phyloP scores from a whole-genome alignment of 345 rosid species.

The Melaleuca quinquenervia region DNA sequence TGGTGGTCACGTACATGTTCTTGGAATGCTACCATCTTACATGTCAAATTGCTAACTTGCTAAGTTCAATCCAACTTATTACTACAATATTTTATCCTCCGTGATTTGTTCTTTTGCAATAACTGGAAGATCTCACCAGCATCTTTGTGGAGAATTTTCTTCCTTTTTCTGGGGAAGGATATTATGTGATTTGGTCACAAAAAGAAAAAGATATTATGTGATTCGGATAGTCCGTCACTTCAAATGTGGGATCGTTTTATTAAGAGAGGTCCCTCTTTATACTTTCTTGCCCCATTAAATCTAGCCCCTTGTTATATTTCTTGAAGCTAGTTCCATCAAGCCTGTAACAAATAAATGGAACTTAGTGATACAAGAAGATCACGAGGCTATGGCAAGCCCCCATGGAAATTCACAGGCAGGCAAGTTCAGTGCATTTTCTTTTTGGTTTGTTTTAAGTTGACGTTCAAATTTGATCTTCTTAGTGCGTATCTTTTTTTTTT shows the following conservation, averaged over 20 bases:
- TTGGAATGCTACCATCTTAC: not conserved
- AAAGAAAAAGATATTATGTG: not conserved
- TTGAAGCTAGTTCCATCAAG: not conserved
- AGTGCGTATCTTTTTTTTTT: not conserved
- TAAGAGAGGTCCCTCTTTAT: not conserved
- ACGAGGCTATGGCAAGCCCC: slow-evolving; percentile 62
- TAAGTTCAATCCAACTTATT: not conserved
- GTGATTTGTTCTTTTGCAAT: not conserved
- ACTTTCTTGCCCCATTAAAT: not conserved
- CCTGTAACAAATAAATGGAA: slow-evolving; percentile 34
- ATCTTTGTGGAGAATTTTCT: not conserved
- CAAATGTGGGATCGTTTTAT: not conserved
- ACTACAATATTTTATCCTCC: not conserved
- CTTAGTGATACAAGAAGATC: slow-evolving; percentile 24
- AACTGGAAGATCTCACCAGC: not conserved
- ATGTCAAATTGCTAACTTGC: not conserved
- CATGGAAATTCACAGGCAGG: slow-evolving; percentile 97
- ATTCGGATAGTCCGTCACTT: not conserved
- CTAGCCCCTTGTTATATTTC: not conserved
- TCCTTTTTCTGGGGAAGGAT: not conserved
- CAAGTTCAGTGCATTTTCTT: slow-evolving; percentile 8
- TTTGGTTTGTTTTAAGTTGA: not conserved
- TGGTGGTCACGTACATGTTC: not conserved
- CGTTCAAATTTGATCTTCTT: not conserved
- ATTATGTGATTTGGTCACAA: not conserved